Conservation (phyloP, 2,329 filamentous ascomycete species). For the Blumeria graminis region DNA sequence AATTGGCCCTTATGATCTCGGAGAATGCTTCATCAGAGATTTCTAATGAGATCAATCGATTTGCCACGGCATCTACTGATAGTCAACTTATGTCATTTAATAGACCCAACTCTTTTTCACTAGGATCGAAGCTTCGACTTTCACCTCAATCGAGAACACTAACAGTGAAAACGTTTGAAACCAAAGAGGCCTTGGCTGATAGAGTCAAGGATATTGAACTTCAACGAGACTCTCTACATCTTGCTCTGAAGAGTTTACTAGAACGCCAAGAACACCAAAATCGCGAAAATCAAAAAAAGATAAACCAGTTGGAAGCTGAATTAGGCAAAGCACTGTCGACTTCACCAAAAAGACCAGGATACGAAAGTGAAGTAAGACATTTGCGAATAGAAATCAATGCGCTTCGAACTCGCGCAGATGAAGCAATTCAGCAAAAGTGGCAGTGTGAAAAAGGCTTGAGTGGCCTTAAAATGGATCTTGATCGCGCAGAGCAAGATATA, state of each 20-base stretch:
- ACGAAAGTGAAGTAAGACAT: constrained; percentile 58
- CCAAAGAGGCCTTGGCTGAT: constrained; percentile 47
- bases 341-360: constrained; percentile 52
- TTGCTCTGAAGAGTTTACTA: constrained; percentile 61
- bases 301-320: constrained; percentile 52
- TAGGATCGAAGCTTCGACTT: constrained; percentile 12
- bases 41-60: constrained; percentile 21
- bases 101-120: constrained; percentile 42
- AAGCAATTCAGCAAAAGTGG: constrained; percentile 88
- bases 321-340: constrained; percentile 45
- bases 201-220: constrained; percentile 79
- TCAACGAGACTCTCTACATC: constrained; percentile 79
- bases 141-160: constrained; percentile 31
- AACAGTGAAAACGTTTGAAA: constrained; percentile 21
- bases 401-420: constrained; percentile 68
- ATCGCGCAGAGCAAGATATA: constrained; percentile 85
- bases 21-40: constrained; percentile 24
- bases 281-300: constrained; percentile 59
- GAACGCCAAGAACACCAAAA: constrained; percentile 69
- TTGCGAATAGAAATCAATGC: constrained; percentile 67
- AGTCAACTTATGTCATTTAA: constrained; percentile 21
- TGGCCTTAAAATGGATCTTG: constrained; percentile 86
- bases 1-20: constrained; percentile 24
- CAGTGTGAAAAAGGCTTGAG: constrained; percentile 76
- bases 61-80: constrained; percentile 38